phyloP scores from a whole-genome alignment of 331 rosid genomes.

The Acacia concinna region DNA sequence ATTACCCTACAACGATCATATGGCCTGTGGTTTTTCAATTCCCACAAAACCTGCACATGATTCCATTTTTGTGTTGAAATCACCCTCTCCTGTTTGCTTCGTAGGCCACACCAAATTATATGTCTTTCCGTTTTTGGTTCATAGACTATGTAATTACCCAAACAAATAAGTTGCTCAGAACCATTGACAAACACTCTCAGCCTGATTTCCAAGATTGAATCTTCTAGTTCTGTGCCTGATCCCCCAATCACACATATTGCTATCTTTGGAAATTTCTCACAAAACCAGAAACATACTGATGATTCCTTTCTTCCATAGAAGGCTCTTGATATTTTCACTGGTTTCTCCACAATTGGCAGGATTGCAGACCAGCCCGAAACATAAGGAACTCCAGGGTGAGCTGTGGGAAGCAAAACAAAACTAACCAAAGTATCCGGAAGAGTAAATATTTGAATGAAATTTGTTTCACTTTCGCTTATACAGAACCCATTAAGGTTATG shows the following conservation, averaged over 20 bases:
- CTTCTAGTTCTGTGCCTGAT: too few relatives aligned
- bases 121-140: too few relatives aligned
- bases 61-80: slow-evolving; percentile 14
- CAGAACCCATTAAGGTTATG: not conserved
- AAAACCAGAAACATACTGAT: not conserved
- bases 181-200: not conserved
- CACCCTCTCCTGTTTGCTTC: not conserved
- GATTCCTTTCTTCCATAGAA: not conserved
- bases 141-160: not conserved
- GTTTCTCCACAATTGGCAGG: not conserved
- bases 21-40: not conserved
- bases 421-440: not conserved
- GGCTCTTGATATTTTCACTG: not conserved
- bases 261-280: not conserved
- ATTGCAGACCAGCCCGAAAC: too few relatives aligned
- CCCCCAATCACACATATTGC: not conserved
- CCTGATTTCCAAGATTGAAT: not conserved
- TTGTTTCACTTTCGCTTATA: not conserved
- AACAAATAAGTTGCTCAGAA: not conserved
- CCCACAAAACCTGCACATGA: not conserved
- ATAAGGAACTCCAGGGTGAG: too few relatives aligned
- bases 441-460: not conserved
- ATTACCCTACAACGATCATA: not conserved
- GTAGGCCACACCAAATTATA: not conserved
- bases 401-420: too few relatives aligned